These are phyloP conservation scores for Eucalyptus guilfoylei DNA, from an alignment of 345 rosid species.

Conservation along the genomic window DNA sequence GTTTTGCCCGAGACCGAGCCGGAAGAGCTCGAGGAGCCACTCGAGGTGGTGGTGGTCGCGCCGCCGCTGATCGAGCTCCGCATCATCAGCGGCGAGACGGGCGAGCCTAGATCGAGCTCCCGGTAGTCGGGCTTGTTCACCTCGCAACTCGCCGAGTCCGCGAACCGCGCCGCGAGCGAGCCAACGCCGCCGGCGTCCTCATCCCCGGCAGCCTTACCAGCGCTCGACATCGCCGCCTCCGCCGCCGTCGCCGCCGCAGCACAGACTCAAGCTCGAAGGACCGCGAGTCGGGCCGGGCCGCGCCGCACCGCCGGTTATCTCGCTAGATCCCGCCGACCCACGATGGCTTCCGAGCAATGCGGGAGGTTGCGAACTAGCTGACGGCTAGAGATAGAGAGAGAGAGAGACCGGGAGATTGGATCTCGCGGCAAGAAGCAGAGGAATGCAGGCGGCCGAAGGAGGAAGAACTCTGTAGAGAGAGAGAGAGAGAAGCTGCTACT, in stretches of 20 bases:
- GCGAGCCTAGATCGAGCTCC: constrained; percentile 85
- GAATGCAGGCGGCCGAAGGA: constrained; percentile 12
- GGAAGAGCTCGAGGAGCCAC: constrained; percentile 38
- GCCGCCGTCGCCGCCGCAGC: not conserved
- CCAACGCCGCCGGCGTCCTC: not conserved
- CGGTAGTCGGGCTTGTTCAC: constrained; percentile 78
- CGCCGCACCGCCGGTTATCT: not conserved
- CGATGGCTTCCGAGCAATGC: not conserved
- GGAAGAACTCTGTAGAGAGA: not conserved
- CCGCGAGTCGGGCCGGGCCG: not conserved
- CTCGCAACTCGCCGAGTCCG: constrained; percentile 31
- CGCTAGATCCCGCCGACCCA: not conserved
- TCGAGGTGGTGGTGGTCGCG: constrained; percentile 1
- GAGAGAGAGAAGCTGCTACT: not conserved
- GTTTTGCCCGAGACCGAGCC: constrained; percentile 35
- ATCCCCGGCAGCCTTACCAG: not conserved
- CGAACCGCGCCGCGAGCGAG: constrained; percentile 29
- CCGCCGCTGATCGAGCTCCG: constrained; percentile 12
- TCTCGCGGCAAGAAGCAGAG: constrained; percentile 34
- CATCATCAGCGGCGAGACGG: constrained; percentile 58
- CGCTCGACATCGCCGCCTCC: not conserved
- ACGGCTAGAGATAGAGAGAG: not conserved
- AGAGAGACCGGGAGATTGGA: constrained; percentile 14
- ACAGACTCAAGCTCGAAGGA: not conserved
- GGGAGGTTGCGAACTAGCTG: not conserved